A percentile compares a stretch with the other conserved stretches of the same genome.
phyloP scores from a whole-genome alignment of 441 rosid genomes.

The Mallotus japonicus region DNA sequence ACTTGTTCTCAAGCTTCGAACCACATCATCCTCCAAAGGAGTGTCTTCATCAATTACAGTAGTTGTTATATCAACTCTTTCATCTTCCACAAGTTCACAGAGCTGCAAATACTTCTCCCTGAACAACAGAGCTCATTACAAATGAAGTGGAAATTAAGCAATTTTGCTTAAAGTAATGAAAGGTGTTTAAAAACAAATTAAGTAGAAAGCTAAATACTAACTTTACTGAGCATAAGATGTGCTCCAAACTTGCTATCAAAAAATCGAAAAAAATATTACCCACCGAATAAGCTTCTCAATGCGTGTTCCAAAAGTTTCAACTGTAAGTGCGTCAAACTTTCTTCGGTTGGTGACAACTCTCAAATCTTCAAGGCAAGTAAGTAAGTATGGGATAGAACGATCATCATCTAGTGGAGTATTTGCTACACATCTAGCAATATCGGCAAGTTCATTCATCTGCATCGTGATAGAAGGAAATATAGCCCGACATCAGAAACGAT shows the following conservation, averaged over 20 bases:
- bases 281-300: slow-evolving; percentile 91
- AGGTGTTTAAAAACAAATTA: slow-evolving; percentile 6
- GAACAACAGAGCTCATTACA: slow-evolving; percentile 29
- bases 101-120: slow-evolving; percentile 98
- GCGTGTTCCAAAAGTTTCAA: slow-evolving; percentile 94
- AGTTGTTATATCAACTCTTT: slow-evolving; percentile 77
- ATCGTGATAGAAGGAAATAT: slow-evolving; percentile 28
- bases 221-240: slow-evolving; percentile 1
- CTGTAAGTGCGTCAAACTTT: slow-evolving; percentile 89
- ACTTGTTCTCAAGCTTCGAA: slow-evolving; percentile 93
- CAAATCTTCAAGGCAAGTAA: slow-evolving; percentile 83
- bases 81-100: slow-evolving; percentile 87
- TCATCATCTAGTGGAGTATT: slow-evolving; percentile 79
- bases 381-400: slow-evolving; percentile 59
- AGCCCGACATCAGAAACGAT: slow-evolving; percentile 12
- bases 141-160: slow-evolving; percentile 12
- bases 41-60: slow-evolving; percentile 92
- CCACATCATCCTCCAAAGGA: slow-evolving; percentile 95
- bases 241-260: neutral
- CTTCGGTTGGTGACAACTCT: slow-evolving; percentile 79
- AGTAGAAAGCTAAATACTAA: slow-evolving; percentile 3
- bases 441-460: slow-evolving; percentile 98
- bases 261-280: slow-evolving; percentile 31
- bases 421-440: slow-evolving; percentile 93
- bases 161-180: slow-evolving; percentile 17